Percentiles rank a stretch among this genome's conserved stretches.
Conservation (phyloP, 2,329 filamentous ascomycete species). For the Botryotinia globosa region DNA sequence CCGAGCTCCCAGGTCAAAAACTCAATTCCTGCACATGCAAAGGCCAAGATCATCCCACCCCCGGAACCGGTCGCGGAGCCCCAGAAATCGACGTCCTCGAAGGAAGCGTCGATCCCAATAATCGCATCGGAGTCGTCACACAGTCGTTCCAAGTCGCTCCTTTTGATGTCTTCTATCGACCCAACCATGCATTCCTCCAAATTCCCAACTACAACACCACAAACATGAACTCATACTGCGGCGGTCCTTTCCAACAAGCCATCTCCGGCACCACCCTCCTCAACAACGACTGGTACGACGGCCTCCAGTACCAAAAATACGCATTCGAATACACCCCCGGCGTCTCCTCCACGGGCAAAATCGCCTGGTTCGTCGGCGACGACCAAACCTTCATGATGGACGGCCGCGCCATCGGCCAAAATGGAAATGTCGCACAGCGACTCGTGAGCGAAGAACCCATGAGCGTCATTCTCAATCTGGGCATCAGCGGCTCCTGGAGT, state of each 20-base stretch:
- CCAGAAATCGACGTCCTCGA: conserved; percentile 72
- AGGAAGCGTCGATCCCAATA: conserved; percentile 47
- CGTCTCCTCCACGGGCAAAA: conserved; percentile 39
- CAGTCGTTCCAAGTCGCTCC: conserved; percentile 42
- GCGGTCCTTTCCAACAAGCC: conserved; percentile 55
- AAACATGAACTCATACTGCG: conserved; percentile 50
- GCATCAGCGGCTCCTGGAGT: conserved; percentile 50
- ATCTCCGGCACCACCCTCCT: conserved; percentile 53
- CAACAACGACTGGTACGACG: conserved; percentile 55
- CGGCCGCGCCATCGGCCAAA: conserved; percentile 50
- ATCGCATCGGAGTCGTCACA: conserved; percentile 40
- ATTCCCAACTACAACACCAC: conserved; percentile 49
- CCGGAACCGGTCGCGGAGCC: conserved; percentile 61
- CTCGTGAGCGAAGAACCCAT: conserved; percentile 52
- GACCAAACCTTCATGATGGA: conserved; percentile 51
- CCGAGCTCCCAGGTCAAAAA: conserved; percentile 64
- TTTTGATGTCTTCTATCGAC: conserved; percentile 47
- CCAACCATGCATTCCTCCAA: conserved; percentile 51
- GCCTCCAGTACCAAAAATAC: conserved; percentile 52
- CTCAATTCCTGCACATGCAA: conserved; percentile 64
- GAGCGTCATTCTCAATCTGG: conserved; percentile 53
- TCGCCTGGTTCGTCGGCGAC: conserved; percentile 53
- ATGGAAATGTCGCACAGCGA: conserved; percentile 51
- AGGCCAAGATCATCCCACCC: conserved; percentile 61
- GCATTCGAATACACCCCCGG: conserved; percentile 55